phyloP scores from a whole-genome alignment of 441 rosid species.

The Populus hybrid region DNA sequence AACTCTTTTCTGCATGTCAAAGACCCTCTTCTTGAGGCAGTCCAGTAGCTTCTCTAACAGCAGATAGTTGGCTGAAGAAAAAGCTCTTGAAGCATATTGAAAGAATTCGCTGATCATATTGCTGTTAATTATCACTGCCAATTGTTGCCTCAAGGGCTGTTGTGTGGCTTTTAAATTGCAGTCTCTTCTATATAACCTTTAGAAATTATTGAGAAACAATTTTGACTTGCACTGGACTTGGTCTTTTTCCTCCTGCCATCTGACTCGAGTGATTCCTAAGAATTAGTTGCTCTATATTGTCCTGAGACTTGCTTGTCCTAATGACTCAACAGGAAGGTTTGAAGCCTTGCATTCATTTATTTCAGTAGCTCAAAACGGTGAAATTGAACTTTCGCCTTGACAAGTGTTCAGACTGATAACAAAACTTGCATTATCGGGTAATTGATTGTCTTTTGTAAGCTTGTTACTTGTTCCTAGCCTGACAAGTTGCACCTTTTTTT shows the following conservation, averaged over 20 bases:
- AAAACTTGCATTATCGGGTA: not conserved
- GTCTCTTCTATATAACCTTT: not conserved
- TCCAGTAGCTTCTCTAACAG: conserved; percentile 8
- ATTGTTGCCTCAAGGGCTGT: not conserved
- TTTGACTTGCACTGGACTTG: not conserved
- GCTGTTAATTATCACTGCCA: not conserved
- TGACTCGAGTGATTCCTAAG: not conserved
- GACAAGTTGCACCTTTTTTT: no score
- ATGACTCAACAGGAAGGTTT: not conserved
- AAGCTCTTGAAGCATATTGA: not conserved
- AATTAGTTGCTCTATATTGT: not conserved
- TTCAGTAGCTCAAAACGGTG: not conserved
- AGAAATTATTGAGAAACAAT: not conserved
- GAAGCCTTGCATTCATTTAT: not conserved
- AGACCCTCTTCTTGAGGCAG: conserved; percentile 58
- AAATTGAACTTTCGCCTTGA: not conserved
- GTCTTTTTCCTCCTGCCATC: not conserved
- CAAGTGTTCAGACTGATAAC: not conserved
- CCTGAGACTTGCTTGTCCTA: not conserved
- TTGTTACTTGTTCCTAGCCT: no score
- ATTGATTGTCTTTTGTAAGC: not conserved
- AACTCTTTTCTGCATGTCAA: conserved; percentile 80
- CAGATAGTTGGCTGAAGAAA: not conserved
- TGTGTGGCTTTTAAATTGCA: conserved; percentile 1
- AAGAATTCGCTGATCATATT: not conserved